Evolutionary conservation across 1,284 basidiomycete genomes (phyloP), one percentile per base, ranked within the genome.

Genomic region (Anthracocystis panici-leucophaei): DNA sequence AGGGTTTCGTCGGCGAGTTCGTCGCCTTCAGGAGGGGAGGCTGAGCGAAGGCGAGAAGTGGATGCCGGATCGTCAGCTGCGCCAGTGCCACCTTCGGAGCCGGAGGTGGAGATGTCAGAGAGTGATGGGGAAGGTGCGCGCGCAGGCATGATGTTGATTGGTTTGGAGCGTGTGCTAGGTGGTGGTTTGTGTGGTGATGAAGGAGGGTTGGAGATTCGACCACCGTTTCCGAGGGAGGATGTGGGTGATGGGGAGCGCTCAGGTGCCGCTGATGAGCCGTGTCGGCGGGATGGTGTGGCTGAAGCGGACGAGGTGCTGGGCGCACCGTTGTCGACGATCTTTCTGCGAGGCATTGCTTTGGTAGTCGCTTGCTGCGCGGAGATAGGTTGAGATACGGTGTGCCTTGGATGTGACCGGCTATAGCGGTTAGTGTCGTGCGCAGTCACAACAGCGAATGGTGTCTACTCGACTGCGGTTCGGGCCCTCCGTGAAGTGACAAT

Each of bases 91-190:
- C 42, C 57, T n/a, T 77, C 80, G 25, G 80, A 82, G 46, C 64
- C 78, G 5, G 77, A 81, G n/a, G 79, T 81, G 2, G 79, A 79
- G 51, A 81, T 76, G 4, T 75, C 75, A 46, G 74, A 76, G 9
- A 76, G 53, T 0, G 65, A 56, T 0, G 74, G 74, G 2, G 74
- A 76, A 2, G 64, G 60, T 31, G 68, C 57, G 27, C 65, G 64
- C 1, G 38, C 31, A 3, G 60, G 65, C 60, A 63, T 63, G 31
- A 35, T 53, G 48, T 44, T 62, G 46, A 49, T 42, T 42, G 46
- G 41, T 41, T 27, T 29, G 23, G 27, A 29, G 21, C 42, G n/a
- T 27, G 27, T 27, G 7, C 16, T 10, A 5, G 57, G 57, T 18
- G 65, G 61, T 41, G 71, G 58, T 50, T 69, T 75, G 58, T 65